Conservation (phyloP, 2,329 filamentous ascomycete species). For the Colletotrichum sp. region DNA sequence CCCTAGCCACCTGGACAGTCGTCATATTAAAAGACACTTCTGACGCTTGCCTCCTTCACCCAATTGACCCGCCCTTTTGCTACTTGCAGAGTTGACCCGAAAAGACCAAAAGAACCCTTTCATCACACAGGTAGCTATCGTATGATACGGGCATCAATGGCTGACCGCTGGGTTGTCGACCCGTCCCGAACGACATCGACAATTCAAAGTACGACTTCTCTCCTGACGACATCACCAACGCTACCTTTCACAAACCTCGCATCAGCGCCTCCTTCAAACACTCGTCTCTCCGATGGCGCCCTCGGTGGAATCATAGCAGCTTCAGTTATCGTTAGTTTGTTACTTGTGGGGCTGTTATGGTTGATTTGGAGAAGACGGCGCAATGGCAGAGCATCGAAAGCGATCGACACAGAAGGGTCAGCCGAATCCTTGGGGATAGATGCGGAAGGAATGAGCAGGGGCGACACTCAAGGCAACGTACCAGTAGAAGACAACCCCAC, state of each 20-base stretch:
- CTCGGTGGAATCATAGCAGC: not conserved
- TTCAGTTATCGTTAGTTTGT: not conserved
- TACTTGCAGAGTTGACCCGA: no score
- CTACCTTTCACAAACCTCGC: not conserved
- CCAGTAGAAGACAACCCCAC: no score
- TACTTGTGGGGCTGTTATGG: not conserved
- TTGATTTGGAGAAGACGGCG: not conserved
- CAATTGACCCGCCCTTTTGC: no score
- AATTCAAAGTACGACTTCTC: not conserved
- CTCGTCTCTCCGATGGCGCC: not conserved
- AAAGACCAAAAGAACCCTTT: no score
- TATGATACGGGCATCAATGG: no score
- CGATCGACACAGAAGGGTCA: not conserved
- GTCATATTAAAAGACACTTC: not conserved
- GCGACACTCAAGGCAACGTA: no score
- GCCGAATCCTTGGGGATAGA: no score
- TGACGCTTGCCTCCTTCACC: no score
- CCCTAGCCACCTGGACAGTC: not conserved
- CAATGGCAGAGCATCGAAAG: not conserved
- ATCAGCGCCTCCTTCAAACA: not conserved
- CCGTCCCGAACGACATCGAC: not conserved
- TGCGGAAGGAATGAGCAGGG: not conserved
- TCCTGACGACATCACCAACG: fast-evolving
- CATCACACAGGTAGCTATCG: no score
- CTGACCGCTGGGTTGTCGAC: not conserved